Conservation (phyloP, 208 protist species). For the Leptomonas seymouri region DNA sequence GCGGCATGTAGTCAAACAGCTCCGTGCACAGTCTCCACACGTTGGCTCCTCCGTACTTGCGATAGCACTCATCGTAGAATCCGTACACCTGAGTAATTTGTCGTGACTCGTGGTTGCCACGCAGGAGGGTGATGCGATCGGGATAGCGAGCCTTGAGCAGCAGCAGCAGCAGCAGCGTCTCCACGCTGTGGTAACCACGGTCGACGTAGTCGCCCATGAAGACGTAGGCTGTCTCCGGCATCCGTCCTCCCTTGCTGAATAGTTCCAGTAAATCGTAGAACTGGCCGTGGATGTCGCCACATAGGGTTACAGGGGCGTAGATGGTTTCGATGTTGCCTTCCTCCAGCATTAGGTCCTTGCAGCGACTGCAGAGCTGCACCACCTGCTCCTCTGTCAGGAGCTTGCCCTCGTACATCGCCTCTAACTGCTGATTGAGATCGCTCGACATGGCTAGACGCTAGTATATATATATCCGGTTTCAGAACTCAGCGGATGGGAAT, state of each 20-base stretch:
- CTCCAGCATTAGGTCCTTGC: conserved; percentile 90
- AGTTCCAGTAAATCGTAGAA: conserved; percentile 98
- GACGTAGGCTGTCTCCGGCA: conserved; percentile 85
- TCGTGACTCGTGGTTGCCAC: conserved; percentile 97
- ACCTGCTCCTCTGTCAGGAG: conserved; percentile 92
- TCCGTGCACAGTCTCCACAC: conserved; percentile 91
- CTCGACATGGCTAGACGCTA: conserved; percentile 25
- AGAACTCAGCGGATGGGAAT: too few relatives aligned
- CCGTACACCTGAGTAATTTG: conserved; percentile 98
- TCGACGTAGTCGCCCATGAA: conserved; percentile 97
- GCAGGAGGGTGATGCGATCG: conserved; percentile 94
- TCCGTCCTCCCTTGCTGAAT: conserved; percentile 94
- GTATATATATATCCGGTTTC: too few relatives aligned
- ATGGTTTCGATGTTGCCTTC: conserved; percentile 97
- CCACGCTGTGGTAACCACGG: conserved; percentile 94
- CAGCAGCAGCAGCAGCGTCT: conserved; percentile 92
- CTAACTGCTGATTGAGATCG: conserved; percentile 69
- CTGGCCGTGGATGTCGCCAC: conserved; percentile 99
- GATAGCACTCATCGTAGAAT: conserved; percentile 96
- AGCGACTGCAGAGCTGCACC: conserved; percentile 86
- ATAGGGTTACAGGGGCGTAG: conserved; percentile 97
- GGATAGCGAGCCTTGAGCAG: conserved; percentile 95
- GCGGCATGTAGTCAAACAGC: conserved; percentile 95
- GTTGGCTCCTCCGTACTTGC: conserved; percentile 92
- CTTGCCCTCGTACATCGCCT: conserved; percentile 90